Conservation (phyloP, 768 basidiomycete species). For the Plicaturopsis crispa region DNA sequence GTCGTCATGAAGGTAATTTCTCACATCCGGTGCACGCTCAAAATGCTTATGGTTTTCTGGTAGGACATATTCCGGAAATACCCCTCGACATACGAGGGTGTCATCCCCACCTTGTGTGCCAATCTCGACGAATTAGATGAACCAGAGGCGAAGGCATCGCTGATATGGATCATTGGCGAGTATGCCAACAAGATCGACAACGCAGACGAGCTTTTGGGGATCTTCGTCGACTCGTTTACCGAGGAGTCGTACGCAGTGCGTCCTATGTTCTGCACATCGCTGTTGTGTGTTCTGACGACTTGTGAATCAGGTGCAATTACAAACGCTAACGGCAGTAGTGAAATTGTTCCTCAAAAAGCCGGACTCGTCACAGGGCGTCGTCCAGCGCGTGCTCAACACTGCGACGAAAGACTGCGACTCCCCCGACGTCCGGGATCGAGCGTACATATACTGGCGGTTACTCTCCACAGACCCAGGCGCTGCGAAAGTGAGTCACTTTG, state of each 20-base stretch:
- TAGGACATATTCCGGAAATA: conserved; percentile 99
- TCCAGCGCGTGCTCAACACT: conserved; percentile 86
- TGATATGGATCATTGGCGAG: conserved; percentile 99
- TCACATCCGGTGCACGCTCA: too few relatives aligned
- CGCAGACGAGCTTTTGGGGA: conserved; percentile 83
- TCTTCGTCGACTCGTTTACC: conserved; percentile 87
- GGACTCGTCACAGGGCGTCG: conserved; percentile 84
- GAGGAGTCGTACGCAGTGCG: conserved; percentile 89
- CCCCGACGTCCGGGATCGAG: conserved; percentile 92
- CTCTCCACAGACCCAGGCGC: conserved; percentile 92
- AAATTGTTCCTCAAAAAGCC: conserved; percentile 96
- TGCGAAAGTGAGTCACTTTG: conserved; percentile 63
- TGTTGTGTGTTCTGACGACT: background rate
- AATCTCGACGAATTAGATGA: conserved; percentile 97
- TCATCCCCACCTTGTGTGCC: conserved; percentile 90
- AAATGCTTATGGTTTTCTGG: too few relatives aligned
- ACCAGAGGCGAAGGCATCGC: conserved; percentile 94
- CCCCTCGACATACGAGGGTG: conserved; percentile 91
- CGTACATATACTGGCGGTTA: conserved; percentile 97
- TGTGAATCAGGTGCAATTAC: conserved; percentile 51
- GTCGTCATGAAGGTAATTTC: conserved; percentile 93
- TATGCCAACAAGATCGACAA: conserved; percentile 98
- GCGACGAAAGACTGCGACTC: conserved; percentile 98
- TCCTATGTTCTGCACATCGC: conserved; percentile 2
- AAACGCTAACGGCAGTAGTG: conserved; percentile 90